phyloP scores from a whole-genome alignment of 2,329 filamentous ascomycete genomes.

The Sporothrix euskadiensis region DNA sequence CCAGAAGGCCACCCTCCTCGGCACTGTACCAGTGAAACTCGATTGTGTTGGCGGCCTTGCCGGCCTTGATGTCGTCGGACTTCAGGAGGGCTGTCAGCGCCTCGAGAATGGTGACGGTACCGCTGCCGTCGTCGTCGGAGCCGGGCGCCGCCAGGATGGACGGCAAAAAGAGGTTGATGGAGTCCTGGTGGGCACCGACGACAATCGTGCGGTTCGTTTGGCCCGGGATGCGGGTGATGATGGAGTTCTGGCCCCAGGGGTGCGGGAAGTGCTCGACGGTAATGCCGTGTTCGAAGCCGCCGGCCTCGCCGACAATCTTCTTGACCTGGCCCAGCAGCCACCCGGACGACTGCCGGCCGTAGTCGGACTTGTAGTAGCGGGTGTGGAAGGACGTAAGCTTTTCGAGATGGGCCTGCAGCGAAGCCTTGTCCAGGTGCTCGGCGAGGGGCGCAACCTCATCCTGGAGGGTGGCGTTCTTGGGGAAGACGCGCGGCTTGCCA shows the following conservation, averaged over 20 bases:
- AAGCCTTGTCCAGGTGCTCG: slow-evolving; percentile 67
- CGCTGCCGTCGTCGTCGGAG: slow-evolving; percentile 93
- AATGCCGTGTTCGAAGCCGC: slow-evolving; percentile 66
- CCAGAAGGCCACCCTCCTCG: slow-evolving; percentile 83
- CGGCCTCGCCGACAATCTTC: slow-evolving; percentile 68
- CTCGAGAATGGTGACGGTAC: slow-evolving; percentile 92
- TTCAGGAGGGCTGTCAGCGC: slow-evolving; percentile 78
- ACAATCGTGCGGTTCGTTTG: slow-evolving; percentile 81
- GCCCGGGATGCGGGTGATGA: slow-evolving; percentile 90
- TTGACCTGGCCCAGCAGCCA: slow-evolving; percentile 81
- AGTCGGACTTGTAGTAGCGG: slow-evolving; percentile 74
- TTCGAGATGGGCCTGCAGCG: slow-evolving; percentile 77
- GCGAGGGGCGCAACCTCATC: slow-evolving; percentile 67
- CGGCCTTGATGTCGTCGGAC: slow-evolving; percentile 67
- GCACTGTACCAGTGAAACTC: slow-evolving; percentile 98
- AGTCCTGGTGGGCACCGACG: slow-evolving; percentile 91
- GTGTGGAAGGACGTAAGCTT: slow-evolving; percentile 78
- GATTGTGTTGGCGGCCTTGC: slow-evolving; percentile 78
- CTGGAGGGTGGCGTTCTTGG: slow-evolving; percentile 51
- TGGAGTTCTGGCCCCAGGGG: slow-evolving; percentile 83
- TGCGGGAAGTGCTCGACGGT: slow-evolving; percentile 74
- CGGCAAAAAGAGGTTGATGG: slow-evolving; percentile 88
- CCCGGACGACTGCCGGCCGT: slow-evolving; percentile 78
- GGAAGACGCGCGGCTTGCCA: slow-evolving; percentile 60
- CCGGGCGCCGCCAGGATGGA: slow-evolving; percentile 82